These are phyloP conservation scores for Yamadazyma diospyri DNA, from an alignment of 1,139 yeast species.

Conservation along the genomic window DNA sequence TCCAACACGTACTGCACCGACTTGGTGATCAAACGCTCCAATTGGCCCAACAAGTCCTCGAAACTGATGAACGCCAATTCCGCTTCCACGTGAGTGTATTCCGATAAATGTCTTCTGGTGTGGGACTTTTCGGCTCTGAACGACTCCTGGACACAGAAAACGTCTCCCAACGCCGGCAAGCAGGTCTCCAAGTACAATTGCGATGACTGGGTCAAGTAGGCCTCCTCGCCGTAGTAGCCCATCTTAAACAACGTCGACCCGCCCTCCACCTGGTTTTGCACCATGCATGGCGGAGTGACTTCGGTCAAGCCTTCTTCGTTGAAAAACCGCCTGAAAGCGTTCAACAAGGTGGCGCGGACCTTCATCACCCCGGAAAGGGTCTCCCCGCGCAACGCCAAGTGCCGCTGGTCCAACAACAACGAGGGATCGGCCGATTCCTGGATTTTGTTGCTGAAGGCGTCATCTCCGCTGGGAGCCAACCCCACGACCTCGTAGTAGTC, in stretches of 20 bases:
- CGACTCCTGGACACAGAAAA: constrained; percentile 95
- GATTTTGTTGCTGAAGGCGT: constrained; percentile 88
- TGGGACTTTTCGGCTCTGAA: constrained; percentile 99
- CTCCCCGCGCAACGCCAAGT: constrained; percentile 92
- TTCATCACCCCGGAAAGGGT: constrained; percentile 91
- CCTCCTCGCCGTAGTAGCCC: constrained; percentile 96
- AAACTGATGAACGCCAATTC: constrained; percentile 86
- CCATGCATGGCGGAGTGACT: constrained; percentile 99
- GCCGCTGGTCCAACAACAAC: constrained; percentile 89
- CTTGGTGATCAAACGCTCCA: constrained; percentile 73
- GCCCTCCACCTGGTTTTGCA: constrained; percentile 99
- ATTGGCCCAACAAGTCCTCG: constrained; percentile 80
- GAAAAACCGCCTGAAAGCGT: constrained; percentile 72
- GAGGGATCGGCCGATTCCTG: constrained; percentile 95
- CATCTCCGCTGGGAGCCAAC: constrained; percentile 95
- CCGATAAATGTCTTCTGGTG: constrained; percentile 96
- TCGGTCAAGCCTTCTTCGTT: constrained; percentile 75
- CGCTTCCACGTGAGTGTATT: constrained; percentile 95
- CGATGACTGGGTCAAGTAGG: constrained; percentile 93
- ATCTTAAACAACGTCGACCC: constrained; percentile 93
- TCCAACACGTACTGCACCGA: constrained; percentile 73
- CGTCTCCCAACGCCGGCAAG: constrained; percentile 95
- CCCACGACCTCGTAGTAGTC: constrained; percentile 89
- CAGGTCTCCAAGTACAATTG: constrained; percentile 96
- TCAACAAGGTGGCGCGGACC: constrained; percentile 80